phyloP scores from a whole-genome alignment of 2,329 filamentous ascomycete genomes.

The Talaromyces islandicus region DNA sequence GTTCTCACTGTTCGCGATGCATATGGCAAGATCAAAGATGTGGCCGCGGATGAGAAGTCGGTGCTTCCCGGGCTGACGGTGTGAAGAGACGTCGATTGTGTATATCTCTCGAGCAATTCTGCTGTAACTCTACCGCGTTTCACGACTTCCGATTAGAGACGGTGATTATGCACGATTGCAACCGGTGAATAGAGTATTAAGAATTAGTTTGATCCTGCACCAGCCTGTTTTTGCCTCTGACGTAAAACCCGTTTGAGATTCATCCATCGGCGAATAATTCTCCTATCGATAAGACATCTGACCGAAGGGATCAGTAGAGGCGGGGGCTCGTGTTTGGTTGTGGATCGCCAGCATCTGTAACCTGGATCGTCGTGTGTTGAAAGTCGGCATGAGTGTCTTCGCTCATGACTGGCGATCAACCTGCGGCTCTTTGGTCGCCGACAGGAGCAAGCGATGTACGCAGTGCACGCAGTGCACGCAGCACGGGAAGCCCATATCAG shows the following conservation, averaged over 20 bases:
- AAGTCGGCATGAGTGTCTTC: too few relatives aligned
- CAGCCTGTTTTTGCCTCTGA: neutral
- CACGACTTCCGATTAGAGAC: neutral
- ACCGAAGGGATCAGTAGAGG: neutral
- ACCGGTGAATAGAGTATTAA: neutral
- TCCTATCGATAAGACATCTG: neutral
- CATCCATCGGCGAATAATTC: neutral
- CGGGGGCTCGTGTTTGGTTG: neutral
- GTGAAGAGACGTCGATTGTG: neutral
- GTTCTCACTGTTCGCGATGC: constrained; percentile 11
- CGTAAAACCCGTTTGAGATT: neutral
- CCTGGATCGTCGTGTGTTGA: neutral
- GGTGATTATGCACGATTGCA: neutral
- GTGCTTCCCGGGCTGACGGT: neutral
- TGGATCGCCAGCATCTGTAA: neutral
- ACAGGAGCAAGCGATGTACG: too few relatives aligned
- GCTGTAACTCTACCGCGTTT: neutral
- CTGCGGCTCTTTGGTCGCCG: neutral
- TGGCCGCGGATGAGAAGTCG: neutral
- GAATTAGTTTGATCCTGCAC: neutral
- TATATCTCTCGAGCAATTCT: neutral
- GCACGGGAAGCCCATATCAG: too few relatives aligned
- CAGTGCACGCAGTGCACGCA: too few relatives aligned
- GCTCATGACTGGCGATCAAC: too few relatives aligned
- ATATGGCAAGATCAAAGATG: constrained; percentile 11